A percentile compares a stretch with the other conserved stretches of the same genome.
Evolutionary conservation across 2,329 filamentous ascomycete genomes (phyloP).

Genomic region (Penicillium sp.): DNA sequence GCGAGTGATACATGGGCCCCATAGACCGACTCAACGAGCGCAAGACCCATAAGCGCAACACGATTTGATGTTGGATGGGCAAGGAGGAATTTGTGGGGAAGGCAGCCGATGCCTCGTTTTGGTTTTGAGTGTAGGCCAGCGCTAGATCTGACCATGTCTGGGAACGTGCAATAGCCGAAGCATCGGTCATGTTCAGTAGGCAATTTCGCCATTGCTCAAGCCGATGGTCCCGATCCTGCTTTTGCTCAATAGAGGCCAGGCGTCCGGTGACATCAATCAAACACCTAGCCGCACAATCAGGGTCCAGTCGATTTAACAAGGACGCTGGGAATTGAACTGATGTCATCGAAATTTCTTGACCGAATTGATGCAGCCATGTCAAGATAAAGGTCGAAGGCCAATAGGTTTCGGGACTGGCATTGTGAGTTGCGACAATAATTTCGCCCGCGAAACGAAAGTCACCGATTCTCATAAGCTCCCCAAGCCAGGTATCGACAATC

Average conservation of each 20-base stretch:
- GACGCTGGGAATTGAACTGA: conserved; percentile 13
- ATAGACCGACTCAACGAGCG: conserved; percentile 26
- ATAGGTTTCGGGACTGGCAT: conserved; percentile 5
- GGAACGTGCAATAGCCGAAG: conserved; percentile 24
- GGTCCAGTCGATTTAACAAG: conserved; percentile 26
- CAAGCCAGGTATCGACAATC: conserved; percentile 34
- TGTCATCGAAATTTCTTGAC: conserved; percentile 3
- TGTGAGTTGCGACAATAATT: conserved; percentile 32
- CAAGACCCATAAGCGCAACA: conserved; percentile 37
- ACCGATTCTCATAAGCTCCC: conserved; percentile 23
- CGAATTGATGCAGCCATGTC: conserved; percentile 23
- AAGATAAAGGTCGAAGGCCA: conserved; percentile 32
- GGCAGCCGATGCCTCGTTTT: neutral
- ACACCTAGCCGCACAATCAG: conserved; percentile 25
- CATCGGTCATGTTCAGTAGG: conserved; percentile 22
- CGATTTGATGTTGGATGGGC: conserved; percentile 27
- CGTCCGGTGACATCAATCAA: conserved; percentile 36
- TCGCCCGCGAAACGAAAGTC: conserved; percentile 27
- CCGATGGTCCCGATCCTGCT: conserved; percentile 13
- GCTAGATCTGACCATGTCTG: conserved; percentile 26
- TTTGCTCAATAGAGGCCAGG: conserved; percentile 24
- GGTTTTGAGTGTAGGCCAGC: conserved; percentile 2
- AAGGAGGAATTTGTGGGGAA: neutral
- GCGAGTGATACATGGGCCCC: conserved; percentile 21
- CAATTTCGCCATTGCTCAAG: conserved; percentile 35